Base-by-base conservation (phyloP, 805 yeast genomes). In the Monosporozyma yasuniensis region DNA sequence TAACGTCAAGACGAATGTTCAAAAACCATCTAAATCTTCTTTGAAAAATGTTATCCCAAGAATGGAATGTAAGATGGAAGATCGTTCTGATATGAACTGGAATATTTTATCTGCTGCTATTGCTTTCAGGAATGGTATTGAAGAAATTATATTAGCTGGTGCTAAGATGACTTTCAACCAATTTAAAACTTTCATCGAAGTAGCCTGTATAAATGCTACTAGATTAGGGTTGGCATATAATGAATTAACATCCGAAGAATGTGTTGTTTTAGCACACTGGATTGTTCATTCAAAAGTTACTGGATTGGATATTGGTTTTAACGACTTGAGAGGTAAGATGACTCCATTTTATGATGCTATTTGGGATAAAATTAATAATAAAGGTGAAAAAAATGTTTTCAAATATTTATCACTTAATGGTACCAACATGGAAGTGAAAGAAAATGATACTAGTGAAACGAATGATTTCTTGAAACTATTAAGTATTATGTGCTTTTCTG, bases 241-340 rank as follows among this genome's bases (percentile, higher is more conserved):
- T 62, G 80, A 81, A 12, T 68, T 90, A 23, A 68, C 78, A 0
- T 68, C 70, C 1, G 73, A 73, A 18, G 95, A 90, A 54, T 68
- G 84, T 49, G 68, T 72, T 47, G 63, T 77, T 10, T 54, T 87
- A n/a, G 79, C 81, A 1, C 65, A 75, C 30, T 84, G 90, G 86
- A 56, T 86, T 39, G 57, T 63, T 50, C 66, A 60, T 14, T 65
- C 66, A 44, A 69, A 60, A 25, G 75, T 81, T 4, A 62, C 80
- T 44, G 96, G 96, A 0, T 56, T 90, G 9, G 96, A 89, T 69
- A 59, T 90, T 9, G 96, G 95, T 3, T 90, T 83, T 59, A 90
- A 90, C 60, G 89, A 87, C 61, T 66, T 79, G 44, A 62, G 68
- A 46, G 72, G 69, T 2, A 69, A 68, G 51, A 37, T 71, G 8